A percentile compares a stretch with the other conserved stretches of the same genome.
Conservation (phyloP, 805 yeast species). For the Lachancea sp. region DNA sequence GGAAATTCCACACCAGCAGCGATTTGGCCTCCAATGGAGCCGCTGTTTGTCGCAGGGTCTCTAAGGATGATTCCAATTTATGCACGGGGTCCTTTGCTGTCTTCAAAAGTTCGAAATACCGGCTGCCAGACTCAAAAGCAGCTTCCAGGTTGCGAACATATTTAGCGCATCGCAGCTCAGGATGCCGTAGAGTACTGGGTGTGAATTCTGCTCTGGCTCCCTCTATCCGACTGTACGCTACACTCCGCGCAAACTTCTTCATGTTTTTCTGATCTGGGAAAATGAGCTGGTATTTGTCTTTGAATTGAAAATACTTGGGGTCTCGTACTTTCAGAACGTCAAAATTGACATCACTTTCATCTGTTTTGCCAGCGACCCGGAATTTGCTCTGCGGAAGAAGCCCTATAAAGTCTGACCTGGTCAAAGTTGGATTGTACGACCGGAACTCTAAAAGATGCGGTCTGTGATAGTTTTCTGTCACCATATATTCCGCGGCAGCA, state of each 20-base stretch:
- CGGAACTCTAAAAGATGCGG: conserved; percentile 11
- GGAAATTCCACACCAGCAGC: conserved; percentile 28
- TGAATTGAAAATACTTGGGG: conserved; percentile 27
- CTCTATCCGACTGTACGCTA: conserved; percentile 15
- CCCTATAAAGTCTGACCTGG: conserved; percentile 16
- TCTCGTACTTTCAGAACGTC: conserved; percentile 22
- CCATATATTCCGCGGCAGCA: not conserved
- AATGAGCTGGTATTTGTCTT: conserved; percentile 21
- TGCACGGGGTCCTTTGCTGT: not conserved
- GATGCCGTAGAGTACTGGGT: not conserved
- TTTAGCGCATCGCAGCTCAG: conserved; percentile 6
- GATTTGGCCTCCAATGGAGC: conserved; percentile 19
- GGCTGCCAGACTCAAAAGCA: conserved; percentile 18
- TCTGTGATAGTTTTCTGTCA: not conserved
- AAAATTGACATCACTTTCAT: not conserved
- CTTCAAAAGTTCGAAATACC: conserved; percentile 11
- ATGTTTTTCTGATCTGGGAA: conserved; percentile 17
- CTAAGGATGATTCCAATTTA: conserved; percentile 1
- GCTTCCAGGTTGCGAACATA: conserved; percentile 17
- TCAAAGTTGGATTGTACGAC: conserved; percentile 23
- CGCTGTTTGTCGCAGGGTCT: conserved; percentile 8
- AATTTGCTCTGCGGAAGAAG: conserved; percentile 13
- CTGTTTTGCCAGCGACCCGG: not conserved
- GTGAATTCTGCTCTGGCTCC: conserved; percentile 18
- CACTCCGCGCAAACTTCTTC: conserved; percentile 11